Evolutionary conservation across 768 basidiomycete genomes (phyloP), one percentile per base, ranked within the genome.

Genomic region (Clathrus columnatus): DNA sequence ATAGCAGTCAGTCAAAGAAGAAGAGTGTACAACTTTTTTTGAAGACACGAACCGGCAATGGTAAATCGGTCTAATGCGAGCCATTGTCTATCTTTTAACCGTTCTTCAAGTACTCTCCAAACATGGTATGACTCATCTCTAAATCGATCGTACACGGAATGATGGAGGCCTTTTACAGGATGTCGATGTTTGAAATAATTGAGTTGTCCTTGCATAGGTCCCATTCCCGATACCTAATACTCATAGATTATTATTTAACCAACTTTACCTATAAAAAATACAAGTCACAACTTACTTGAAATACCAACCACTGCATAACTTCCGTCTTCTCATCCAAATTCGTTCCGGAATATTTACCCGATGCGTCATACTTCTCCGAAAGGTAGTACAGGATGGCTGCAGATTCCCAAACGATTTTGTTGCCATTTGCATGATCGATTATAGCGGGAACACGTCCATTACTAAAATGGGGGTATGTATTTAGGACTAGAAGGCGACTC

Each of bases 381-480:
- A 95, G 79, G 65, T 89, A 93, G 20, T 91, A 69, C 51, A 93
- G 69, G 58, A 95, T 91, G 11, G 91, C 89, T 1, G 84, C 81
- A 5, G 80, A 83, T 65, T 91, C 89, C 61, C 89, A 90, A 36
- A 89, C 78, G 7, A 60, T 61, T 62, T 88, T 87, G 61, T 83
- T 24, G 26, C 44, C 44, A 59, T 81, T 77, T 21, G 73, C 69
- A 54, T 75, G 76, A 64, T 90, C 85, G 41, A 81, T 71, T 36
- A 90, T 69, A 26, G 76, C 75, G 4, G 87, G 85, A 52, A 90
- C 87, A 46, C 85, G 72, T 0, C 75, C 75, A 59, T 85, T 87
- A 7, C 51, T 53, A 23, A 17, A 53, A 53, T 53, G 41, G 28
- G 24, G 24, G 36, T 36, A 36, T 14, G 2, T 36, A 8, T 47